Percentiles rank a stretch among this genome's conserved stretches.
Evolutionary conservation across 805 yeast species (phyloP).

Genomic region (Saccharomyces mikatae): DNA sequence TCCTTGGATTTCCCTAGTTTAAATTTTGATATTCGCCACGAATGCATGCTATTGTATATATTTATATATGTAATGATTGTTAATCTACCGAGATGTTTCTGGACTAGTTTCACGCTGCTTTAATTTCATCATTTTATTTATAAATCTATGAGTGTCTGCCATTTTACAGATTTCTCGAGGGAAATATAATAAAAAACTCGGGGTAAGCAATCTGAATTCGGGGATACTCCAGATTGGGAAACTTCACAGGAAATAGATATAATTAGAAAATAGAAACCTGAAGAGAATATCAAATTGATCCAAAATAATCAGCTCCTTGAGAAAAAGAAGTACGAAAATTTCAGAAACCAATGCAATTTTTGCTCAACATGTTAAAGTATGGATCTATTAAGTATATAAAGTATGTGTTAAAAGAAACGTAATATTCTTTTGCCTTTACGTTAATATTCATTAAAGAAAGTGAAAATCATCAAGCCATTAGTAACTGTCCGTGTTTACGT

Average conservation of each 20-base stretch:
- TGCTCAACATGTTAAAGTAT: background rate
- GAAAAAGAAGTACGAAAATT: background rate
- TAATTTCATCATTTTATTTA: background rate
- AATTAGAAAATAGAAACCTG: background rate
- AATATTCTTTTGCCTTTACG: background rate
- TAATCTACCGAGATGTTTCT: background rate
- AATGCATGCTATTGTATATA: constrained; percentile 12
- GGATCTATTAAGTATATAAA: background rate
- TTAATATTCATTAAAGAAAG: background rate
- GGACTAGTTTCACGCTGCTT: background rate
- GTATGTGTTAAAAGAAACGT: background rate
- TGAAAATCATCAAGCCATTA: background rate
- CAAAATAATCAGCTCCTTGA: background rate
- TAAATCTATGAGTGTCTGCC: background rate
- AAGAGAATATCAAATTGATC: background rate
- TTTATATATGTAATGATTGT: background rate
- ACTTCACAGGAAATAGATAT: background rate
- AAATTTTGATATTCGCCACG: constrained; percentile 25
- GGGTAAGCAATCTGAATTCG: background rate
- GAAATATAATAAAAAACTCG: background rate
- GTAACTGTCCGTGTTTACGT: constrained; percentile 38
- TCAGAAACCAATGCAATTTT: background rate
- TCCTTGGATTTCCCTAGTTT: constrained; percentile 21
- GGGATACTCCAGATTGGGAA: background rate
- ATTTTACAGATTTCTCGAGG: background rate